Base-by-base conservation (phyloP, 805 yeast species). In the Kodamaea kaohsiungensis region DNA sequence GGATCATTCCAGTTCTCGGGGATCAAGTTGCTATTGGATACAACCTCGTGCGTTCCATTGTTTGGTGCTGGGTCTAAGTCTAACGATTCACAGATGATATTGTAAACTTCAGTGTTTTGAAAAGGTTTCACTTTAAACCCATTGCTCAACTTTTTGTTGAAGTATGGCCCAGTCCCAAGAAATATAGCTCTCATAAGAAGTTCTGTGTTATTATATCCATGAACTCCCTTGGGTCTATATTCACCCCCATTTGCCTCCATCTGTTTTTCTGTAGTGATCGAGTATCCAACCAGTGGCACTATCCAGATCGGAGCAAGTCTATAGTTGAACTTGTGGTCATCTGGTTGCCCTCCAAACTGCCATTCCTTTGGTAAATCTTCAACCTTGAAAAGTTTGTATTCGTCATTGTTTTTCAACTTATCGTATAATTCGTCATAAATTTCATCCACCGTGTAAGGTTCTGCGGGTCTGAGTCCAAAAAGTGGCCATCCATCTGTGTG, bases 241-340 rank as follows among this genome's bases (percentile, higher is more conserved):
- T 79, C 76, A 49, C 74, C 67, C 25, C 70, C 68, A 64, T 77
- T 76, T 1, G 73, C 73, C 19, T 78, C 77, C 80, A 84, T 82
- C 54, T 80, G 80, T 16, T 76, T 77, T 53, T 77, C 80, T 0
- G 91, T 88, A 1, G 89, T 80, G 13, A 91, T 68, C 0, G 88
- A 79, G 71, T 87, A 92, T 0, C 97, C 97, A 5, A 89, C 84
- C 37, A 86, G 81, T 0, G 97, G 97, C 2, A 92, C 75, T 2
- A 92, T 66, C 93, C 97, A 89, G 27, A 92, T 68, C 0, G 96
- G 96, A 0, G 97, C 96, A 17, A 91, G 73, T 56, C 97, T 77
- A 47, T 83, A 75, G 53, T 79, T 74, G 64, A 77, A 87, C 49
- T 61, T 61, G 57, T 75, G 79, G 17, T 59, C 66, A 7, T 56